These are phyloP conservation scores for Paralagenidium karlingii DNA, from an alignment of 352 stramenopile genomes.

Conservation along the genomic window DNA sequence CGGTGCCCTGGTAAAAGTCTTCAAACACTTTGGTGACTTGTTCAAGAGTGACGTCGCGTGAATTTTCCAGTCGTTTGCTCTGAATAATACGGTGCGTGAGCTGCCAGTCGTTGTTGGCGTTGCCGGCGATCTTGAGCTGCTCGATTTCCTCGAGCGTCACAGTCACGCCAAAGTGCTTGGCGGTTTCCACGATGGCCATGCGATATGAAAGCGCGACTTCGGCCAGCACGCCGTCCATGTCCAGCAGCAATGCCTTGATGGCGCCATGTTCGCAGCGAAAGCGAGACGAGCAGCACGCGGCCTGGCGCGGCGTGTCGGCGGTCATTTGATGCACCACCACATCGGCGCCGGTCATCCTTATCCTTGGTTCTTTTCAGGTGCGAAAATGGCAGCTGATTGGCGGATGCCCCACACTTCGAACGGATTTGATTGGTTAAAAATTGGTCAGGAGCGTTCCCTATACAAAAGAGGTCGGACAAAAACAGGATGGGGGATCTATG, in stretches of 20 bases:
- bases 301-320: too few relatives aligned
- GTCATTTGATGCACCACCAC: too few relatives aligned
- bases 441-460: too few relatives aligned
- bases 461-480: too few relatives aligned
- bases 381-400: too few relatives aligned
- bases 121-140: slow-evolving; percentile 84
- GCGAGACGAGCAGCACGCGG: too few relatives aligned
- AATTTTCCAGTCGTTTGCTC: slow-evolving; percentile 7
- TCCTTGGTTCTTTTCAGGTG: too few relatives aligned
- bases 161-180: slow-evolving; percentile 69
- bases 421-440: too few relatives aligned
- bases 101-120: slow-evolving; percentile 97
- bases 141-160: slow-evolving; percentile 87
- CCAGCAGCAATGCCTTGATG: slow-evolving; percentile 80
- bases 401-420: too few relatives aligned
- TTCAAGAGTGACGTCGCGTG: slow-evolving; percentile 47
- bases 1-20: slow-evolving; percentile 88
- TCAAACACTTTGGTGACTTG: slow-evolving; percentile 91
- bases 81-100: slow-evolving; percentile 87
- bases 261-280: too few relatives aligned
- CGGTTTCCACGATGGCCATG: slow-evolving; percentile 82
- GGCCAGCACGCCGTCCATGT: slow-evolving; percentile 97
- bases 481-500: too few relatives aligned
- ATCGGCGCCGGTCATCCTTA: too few relatives aligned
- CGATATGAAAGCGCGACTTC: slow-evolving; percentile 94